These are phyloP conservation scores for Parietaria judaica DNA, from an alignment of 306 rosid genomes.

Conservation along the genomic window DNA sequence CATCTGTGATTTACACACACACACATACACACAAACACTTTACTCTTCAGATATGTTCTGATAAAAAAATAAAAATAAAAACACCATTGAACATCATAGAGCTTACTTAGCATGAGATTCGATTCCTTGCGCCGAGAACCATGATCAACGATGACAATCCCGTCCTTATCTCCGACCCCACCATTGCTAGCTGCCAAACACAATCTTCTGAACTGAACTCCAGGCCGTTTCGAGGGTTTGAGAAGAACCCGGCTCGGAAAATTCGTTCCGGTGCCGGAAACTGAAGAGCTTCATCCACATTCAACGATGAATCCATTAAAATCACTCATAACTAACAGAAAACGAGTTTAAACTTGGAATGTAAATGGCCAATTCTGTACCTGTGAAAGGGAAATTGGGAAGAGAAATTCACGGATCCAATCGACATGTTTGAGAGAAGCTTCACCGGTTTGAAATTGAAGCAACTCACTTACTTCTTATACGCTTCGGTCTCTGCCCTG, in stretches of 20 bases:
- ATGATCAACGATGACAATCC: conserved; percentile 79
- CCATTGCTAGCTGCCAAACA: conserved; percentile 32
- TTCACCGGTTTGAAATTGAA: neutral
- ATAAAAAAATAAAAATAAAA: neutral
- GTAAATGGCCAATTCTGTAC: neutral
- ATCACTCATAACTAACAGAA: neutral
- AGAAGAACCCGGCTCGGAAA: conserved; percentile 20
- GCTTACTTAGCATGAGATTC: conserved; percentile 80
- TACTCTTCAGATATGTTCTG: neutral
- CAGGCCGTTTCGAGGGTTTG: conserved; percentile 26
- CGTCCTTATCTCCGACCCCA: conserved; percentile 47
- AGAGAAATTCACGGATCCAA: neutral
- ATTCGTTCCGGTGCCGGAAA: conserved; percentile 23
- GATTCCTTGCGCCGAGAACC: conserved; percentile 91
- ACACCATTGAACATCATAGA: neutral
- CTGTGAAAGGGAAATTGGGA: neutral
- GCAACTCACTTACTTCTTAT: neutral
- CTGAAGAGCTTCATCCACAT: conserved; percentile 27
- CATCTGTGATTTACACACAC: conserved; percentile 42
- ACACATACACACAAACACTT: too few relatives aligned
- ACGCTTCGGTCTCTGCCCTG: too few relatives aligned
- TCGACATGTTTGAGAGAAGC: neutral
- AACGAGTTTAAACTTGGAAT: neutral
- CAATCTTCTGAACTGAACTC: conserved; percentile 17
- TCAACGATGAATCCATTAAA: neutral